Evolutionary conservation across 768 basidiomycete genomes (phyloP).

Genomic region (Lactarius tabidus): DNA sequence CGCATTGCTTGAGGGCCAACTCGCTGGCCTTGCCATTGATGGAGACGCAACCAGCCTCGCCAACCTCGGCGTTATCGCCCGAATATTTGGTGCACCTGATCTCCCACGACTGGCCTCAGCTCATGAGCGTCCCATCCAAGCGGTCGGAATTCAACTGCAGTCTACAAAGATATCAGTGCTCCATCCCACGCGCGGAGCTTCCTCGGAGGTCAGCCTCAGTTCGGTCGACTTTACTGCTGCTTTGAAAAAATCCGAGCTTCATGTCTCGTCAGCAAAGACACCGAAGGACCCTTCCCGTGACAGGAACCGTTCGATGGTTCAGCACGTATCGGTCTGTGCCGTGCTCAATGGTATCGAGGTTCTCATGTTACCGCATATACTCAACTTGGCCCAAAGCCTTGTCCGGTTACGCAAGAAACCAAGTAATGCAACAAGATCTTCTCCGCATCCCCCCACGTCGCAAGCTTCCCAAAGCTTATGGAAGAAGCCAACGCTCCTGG

Average conservation of each 20-base stretch:
- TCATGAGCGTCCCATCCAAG: conserved; percentile 1
- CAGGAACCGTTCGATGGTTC: conserved; percentile 15
- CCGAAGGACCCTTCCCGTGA: conserved; percentile 20
- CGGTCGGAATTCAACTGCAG: conserved; percentile 2
- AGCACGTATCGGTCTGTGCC: conserved; percentile 20
- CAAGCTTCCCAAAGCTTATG: not conserved
- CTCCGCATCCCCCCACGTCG: not conserved
- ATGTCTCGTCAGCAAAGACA: conserved; percentile 12
- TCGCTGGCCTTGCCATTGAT: conserved; percentile 18
- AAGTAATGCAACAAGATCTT: not conserved
- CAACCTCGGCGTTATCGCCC: conserved; percentile 23
- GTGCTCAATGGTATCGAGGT: conserved; percentile 17
- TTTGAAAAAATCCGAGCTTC: conserved; percentile 15
- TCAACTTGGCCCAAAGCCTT: conserved; percentile 22
- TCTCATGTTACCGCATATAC: conserved; percentile 25
- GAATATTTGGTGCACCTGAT: conserved; percentile 18
- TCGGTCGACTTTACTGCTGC: conserved; percentile 5
- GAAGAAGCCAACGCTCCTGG: conserved; percentile 25
- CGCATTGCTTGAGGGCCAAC: conserved; percentile 15
- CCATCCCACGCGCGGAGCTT: conserved; percentile 17
- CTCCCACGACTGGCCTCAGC: not conserved
- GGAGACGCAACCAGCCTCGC: conserved; percentile 15
- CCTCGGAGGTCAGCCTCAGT: conserved; percentile 16
- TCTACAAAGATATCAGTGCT: conserved; percentile 11
- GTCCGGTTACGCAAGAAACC: conserved; percentile 13